Base-by-base conservation (phyloP, 495 filamentous ascomycete genomes). In the Astrocystis sublimbata region DNA sequence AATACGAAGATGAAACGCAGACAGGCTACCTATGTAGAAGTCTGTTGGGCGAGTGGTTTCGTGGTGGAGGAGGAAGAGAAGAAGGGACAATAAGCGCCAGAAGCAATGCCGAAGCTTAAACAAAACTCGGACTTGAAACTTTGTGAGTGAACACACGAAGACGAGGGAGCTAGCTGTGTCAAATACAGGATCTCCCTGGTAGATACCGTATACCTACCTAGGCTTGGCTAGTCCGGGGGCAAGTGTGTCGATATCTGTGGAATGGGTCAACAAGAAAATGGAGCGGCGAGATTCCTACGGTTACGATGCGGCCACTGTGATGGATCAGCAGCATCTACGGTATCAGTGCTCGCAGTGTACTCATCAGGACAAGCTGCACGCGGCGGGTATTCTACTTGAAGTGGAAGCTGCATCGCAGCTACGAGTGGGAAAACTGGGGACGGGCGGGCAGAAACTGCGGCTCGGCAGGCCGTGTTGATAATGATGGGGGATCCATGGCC, bases 251-350 rank as follows among this genome's bases (percentile, higher is more conserved):
- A 21, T 45, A 19, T 56, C 19, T 19, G 15, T 12, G 19, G 45
- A n/a, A 30, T 10, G 30, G 40, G n/a, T n/a, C 51, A 54, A 54
- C 33, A 54, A 38, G 31, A 54, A 38, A 38, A 38, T 54, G 33
- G 30, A 49, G 46, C 26, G 7, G 46, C 30, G 28, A 49, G 46
- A 30, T 49, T 6, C 15, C 46, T 31, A 8, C 5, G 4, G 17
- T 49, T 31, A 8, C 5, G 4, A 31, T 49, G 24, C 46, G 24
- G 46, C 46, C 46, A 49, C 28, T 49, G 24, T 17, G 46, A 49
- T 49, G 12, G 28, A 30, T n/a, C n/a, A n/a, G n/a, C n/a, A n/a
- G n/a, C n/a, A n/a, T n/a, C n/a, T n/a, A n/a, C n/a, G n/a, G n/a
- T n/a, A n/a, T n/a, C n/a, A n/a, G n/a, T n/a, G n/a, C n/a, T n/a